Evolutionary conservation across 192 early-diverging fungal species (phyloP), one percentile per base, ranked within the genome.

Genomic region (Cetraspora pellucida): DNA sequence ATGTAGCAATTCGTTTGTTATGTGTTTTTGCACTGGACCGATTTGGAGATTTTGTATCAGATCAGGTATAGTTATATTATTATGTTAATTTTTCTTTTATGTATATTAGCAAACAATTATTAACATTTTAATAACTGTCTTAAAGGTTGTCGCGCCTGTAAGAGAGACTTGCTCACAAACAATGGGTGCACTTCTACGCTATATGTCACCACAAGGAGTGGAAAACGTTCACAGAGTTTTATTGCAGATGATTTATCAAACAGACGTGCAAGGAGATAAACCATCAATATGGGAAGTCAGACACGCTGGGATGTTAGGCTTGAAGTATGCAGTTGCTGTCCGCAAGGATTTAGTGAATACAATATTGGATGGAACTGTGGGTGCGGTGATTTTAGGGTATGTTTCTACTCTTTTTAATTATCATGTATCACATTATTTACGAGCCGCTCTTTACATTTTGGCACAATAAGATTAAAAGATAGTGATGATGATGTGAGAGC

Each of bases 1-100:
- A 99, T 81, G 82, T 95, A 16, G 88, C 90, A 1, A 93, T 97
- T 28, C 89, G 95, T 17, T 84, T 99, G n/a, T 78, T 97, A 30
- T 97, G 95, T 77, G 95, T 99, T 16, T 92, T 99, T 75, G 91
- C 93, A 7, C 82, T 98, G 72, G 98, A 99, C 81, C 88, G 96
- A 21, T 99, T 99, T 80, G 94, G 93, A 8, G 98, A 99, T 84
- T 99, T 96, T 82, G 93, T 96, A 23, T 92, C 93, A 8, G 97
- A 98, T 82, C 94, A 95, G 77, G 83, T 84, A 80, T 10, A n/a
- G 17, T 11, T 2, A 16, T 16, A 43, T 10, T 23, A 13, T 17
- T 58, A 31, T n/a, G 17, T 43, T 30, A 5, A 61, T 17, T 17
- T 16, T 31, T 63, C 27, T 17, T 37, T 28, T n/a, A n/a, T n/a